Conservation (phyloP, 2,329 filamentous ascomycete genomes). For the Didymella arachidicola region DNA sequence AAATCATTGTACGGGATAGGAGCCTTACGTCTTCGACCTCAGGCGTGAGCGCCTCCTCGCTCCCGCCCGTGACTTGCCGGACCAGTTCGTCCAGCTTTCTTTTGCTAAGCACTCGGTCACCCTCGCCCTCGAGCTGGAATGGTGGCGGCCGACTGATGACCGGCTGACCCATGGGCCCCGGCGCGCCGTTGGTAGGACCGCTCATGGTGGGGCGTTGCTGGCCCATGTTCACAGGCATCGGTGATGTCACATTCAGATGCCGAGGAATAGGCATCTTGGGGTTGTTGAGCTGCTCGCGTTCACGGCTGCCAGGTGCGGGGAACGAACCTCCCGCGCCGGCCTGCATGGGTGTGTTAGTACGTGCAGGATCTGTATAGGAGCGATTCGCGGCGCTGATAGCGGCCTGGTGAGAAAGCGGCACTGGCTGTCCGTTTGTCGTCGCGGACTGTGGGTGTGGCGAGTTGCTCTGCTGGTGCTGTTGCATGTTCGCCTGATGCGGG, state of each 20-base stretch:
- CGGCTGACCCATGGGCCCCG: constrained; percentile 86
- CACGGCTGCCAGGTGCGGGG: constrained; percentile 43
- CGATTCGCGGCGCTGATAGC: constrained; percentile 54
- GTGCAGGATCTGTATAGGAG: constrained; percentile 48
- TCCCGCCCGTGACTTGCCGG: constrained; percentile 87
- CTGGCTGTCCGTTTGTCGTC: constrained; percentile 44
- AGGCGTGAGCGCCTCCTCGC: constrained; percentile 80
- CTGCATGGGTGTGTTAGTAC: constrained; percentile 47
- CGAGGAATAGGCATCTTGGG: constrained; percentile 85
- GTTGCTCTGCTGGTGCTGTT: constrained; percentile 47
- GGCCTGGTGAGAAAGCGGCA: constrained; percentile 55
- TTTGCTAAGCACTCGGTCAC: constrained; percentile 93
- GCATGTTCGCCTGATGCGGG: constrained; percentile 45
- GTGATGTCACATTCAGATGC: constrained; percentile 74
- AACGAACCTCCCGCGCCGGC: constrained; percentile 42
- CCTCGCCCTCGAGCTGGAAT: constrained; percentile 89
- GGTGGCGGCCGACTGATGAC: constrained; percentile 81
- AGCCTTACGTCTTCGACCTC: constrained; percentile 92
- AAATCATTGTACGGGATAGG: neutral
- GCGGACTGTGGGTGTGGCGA: constrained; percentile 50
- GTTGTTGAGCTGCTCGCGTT: constrained; percentile 55
- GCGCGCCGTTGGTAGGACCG: constrained; percentile 75
- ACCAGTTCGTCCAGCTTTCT: constrained; percentile 97
- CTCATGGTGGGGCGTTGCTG: constrained; percentile 82
- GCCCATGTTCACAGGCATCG: constrained; percentile 76